These are phyloP conservation scores for Moelleriella libera DNA, from an alignment of 2,329 filamentous ascomycete genomes.

Conservation along the genomic window DNA sequence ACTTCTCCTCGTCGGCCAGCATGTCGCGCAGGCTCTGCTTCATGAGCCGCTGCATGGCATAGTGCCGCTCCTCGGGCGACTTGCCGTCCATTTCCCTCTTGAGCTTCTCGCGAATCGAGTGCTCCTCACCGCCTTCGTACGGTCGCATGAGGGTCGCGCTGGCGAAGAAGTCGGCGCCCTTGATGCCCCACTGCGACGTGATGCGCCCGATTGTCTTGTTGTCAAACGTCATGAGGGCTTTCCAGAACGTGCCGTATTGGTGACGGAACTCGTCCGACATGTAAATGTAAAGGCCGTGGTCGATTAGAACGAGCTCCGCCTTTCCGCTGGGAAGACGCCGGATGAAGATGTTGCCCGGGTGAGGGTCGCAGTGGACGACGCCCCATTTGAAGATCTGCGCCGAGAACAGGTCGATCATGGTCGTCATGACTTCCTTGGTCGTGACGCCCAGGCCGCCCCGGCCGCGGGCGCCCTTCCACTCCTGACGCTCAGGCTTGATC, in stretches of 20 bases:
- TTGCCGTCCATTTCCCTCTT: slow-evolving; percentile 46
- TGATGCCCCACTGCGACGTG: slow-evolving; percentile 73
- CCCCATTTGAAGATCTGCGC: slow-evolving; percentile 98
- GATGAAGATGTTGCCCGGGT: slow-evolving; percentile 95
- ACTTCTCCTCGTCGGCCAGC: slow-evolving; percentile 72
- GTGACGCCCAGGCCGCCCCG: slow-evolving; percentile 74
- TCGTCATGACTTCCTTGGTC: slow-evolving; percentile 82
- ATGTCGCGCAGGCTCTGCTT: slow-evolving; percentile 55
- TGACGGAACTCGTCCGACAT: slow-evolving; percentile 74
- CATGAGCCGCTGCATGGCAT: slow-evolving; percentile 78
- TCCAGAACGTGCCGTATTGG: slow-evolving; percentile 87
- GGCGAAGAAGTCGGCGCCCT: slow-evolving; percentile 80
- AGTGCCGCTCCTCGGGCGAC: slow-evolving; percentile 59
- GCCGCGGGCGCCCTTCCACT: slow-evolving; percentile 60
- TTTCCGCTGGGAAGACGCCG: slow-evolving; percentile 69
- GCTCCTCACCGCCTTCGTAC: slow-evolving; percentile 67
- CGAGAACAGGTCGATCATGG: slow-evolving; percentile 92
- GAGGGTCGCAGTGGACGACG: slow-evolving; percentile 88
- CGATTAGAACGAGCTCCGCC: slow-evolving; percentile 85
- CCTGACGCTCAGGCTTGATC: slow-evolving; percentile 66
- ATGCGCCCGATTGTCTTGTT: slow-evolving; percentile 64
- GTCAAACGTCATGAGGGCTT: slow-evolving; percentile 84
- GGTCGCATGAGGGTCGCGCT: slow-evolving; percentile 80
- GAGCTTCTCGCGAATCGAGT: slow-evolving; percentile 48
- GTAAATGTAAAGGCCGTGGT: slow-evolving; percentile 91